Evolutionary conservation across 768 basidiomycete species (phyloP).

Genomic region (Mycena olivaceomarginata): DNA sequence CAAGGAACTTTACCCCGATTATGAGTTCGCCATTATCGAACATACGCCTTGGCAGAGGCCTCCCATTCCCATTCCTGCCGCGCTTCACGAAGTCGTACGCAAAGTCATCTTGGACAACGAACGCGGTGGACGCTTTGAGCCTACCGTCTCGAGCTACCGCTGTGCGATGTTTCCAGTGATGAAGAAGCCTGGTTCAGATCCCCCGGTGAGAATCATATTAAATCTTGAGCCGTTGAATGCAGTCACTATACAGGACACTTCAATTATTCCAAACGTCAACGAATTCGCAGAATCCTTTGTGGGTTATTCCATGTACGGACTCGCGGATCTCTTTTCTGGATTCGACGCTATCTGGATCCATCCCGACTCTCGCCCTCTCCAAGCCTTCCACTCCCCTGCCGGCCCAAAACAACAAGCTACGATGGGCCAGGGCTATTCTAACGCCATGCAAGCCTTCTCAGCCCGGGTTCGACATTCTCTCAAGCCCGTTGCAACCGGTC

Average conservation of each 20-base stretch:
- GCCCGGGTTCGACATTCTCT: constrained; percentile 35
- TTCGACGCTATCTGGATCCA: too few species aligned
- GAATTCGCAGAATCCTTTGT: constrained; percentile 52
- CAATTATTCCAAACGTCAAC: constrained; percentile 47
- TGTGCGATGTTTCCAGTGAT: constrained; percentile 48
- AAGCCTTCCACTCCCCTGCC: constrained; percentile 29
- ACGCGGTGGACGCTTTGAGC: constrained; percentile 48
- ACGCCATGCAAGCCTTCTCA: constrained; percentile 20
- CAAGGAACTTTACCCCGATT: too few species aligned
- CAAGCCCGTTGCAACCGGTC: neutral
- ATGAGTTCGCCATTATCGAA: too few species aligned
- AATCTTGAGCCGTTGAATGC: constrained; percentile 58
- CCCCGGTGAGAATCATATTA: constrained; percentile 52
- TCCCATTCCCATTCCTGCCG: constrained; percentile 47
- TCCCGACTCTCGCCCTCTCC: constrained; percentile 16
- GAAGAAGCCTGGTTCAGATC: constrained; percentile 50
- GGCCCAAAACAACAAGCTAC: constrained; percentile 36
- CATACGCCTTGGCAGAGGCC: too few species aligned
- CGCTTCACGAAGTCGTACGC: constrained; percentile 44
- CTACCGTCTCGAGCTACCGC: constrained; percentile 47
- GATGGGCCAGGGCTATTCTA: constrained; percentile 34
- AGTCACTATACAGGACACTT: constrained; percentile 52
- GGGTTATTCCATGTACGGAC: constrained; percentile 47
- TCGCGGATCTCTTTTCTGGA: constrained; percentile 53
- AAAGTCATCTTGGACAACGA: constrained; percentile 47